Conservation (phyloP, 495 filamentous ascomycete species). For the Tuber aestivum region DNA sequence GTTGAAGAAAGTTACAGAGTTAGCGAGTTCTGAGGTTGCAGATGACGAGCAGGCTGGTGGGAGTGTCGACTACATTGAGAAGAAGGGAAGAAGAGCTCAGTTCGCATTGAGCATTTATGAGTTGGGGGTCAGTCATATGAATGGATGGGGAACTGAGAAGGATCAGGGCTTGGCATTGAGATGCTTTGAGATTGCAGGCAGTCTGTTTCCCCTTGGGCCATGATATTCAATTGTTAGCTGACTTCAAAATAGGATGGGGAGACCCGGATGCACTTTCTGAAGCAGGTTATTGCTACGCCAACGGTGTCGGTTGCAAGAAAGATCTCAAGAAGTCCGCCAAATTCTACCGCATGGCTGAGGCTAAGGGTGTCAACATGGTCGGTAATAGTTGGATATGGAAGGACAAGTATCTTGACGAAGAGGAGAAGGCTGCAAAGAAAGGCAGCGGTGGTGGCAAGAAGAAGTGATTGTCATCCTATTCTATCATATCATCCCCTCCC, state of each 20-base stretch:
- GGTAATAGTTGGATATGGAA: constrained; percentile 78
- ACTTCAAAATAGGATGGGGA: constrained; percentile 62
- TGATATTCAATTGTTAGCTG: constrained; percentile 12
- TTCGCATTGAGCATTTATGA: constrained; percentile 95
- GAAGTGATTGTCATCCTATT: neutral
- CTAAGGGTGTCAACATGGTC: constrained; percentile 92
- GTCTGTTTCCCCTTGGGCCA: constrained; percentile 48
- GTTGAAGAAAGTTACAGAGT: constrained; percentile 82
- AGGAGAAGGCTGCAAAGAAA: constrained; percentile 34
- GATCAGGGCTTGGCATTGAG: constrained; percentile 81
- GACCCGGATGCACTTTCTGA: constrained; percentile 89
- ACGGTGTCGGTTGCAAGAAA: constrained; percentile 85
- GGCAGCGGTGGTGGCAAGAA: constrained; percentile 25
- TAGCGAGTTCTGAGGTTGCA: constrained; percentile 71
- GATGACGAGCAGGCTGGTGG: constrained; percentile 71
- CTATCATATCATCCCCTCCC: neutral
- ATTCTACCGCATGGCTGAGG: constrained; percentile 83
- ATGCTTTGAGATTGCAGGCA: constrained; percentile 93
- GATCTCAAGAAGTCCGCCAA: constrained; percentile 89
- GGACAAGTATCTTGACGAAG: constrained; percentile 43
- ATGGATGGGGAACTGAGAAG: constrained; percentile 93
- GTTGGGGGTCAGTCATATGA: constrained; percentile 92
- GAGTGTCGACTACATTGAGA: constrained; percentile 57
- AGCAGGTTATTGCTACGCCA: constrained; percentile 79
- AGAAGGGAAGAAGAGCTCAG: constrained; percentile 76